Evolutionary conservation across 768 basidiomycete genomes (phyloP).

Genomic region (Pisolithus tinctorius): DNA sequence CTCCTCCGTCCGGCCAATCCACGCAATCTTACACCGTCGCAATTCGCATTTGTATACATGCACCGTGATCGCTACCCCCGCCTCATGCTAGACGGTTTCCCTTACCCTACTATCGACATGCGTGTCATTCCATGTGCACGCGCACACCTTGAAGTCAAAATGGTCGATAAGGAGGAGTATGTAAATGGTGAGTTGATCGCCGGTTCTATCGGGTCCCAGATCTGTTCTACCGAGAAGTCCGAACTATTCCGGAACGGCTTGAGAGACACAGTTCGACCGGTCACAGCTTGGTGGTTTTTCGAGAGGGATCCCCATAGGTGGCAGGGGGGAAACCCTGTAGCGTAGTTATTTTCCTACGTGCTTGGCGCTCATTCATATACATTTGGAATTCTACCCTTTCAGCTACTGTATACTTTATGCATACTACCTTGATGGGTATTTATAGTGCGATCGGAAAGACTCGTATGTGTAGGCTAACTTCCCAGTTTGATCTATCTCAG

Average conservation of each 20-base stretch:
- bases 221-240: constrained; percentile 24
- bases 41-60: constrained; percentile 22
- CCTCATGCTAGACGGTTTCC: constrained; percentile 21
- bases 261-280: constrained; percentile 25
- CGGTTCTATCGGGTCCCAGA: constrained; percentile 22
- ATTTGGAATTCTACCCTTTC: too few species aligned
- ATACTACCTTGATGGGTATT: too few species aligned
- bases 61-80: constrained; percentile 14
- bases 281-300: constrained; percentile 30
- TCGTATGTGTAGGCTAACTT: too few species aligned
- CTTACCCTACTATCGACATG: constrained; percentile 24
- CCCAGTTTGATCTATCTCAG: too few species aligned
- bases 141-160: constrained; percentile 21
- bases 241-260: constrained; percentile 24
- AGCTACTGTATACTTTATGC: too few species aligned
- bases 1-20: constrained; percentile 25
- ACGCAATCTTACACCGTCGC: constrained; percentile 16
- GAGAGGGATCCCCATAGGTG: neutral
- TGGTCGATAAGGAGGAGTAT: constrained; percentile 21
- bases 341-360: too few species aligned
- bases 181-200: constrained; percentile 25
- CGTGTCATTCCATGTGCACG: constrained; percentile 25
- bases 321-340: neutral
- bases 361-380: too few species aligned
- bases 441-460: too few species aligned